These are phyloP conservation scores for Candida hispaniensis DNA, from an alignment of 805 yeast species.

Conservation along the genomic window DNA sequence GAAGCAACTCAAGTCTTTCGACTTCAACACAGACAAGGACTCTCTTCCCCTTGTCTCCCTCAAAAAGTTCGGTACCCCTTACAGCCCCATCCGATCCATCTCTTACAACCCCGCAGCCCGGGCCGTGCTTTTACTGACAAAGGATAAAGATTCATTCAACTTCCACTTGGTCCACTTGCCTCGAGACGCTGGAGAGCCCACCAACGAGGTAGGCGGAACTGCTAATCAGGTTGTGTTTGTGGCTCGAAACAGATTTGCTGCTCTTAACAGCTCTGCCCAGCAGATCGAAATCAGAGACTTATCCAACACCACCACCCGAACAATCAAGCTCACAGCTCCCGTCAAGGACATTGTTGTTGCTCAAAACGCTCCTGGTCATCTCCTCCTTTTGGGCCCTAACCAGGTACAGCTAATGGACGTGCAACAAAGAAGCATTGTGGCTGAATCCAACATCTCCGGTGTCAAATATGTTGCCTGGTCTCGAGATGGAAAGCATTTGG, in stretches of 20 bases:
- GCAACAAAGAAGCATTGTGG: constrained; percentile 74
- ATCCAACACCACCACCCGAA: constrained; percentile 69
- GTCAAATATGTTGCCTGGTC: constrained; percentile 90
- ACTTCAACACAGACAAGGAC: constrained; percentile 50
- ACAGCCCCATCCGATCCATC: constrained; percentile 75
- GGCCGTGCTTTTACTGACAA: constrained; percentile 71
- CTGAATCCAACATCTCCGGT: constrained; percentile 57
- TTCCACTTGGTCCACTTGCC: constrained; percentile 74
- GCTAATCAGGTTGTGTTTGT: constrained; percentile 84
- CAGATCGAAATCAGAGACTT: constrained; percentile 76
- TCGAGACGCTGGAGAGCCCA: constrained; percentile 84
- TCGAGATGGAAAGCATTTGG: constrained; percentile 73
- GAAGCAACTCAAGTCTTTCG: constrained; percentile 75
- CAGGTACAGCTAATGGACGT: constrained; percentile 79
- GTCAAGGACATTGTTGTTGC: constrained; percentile 55
- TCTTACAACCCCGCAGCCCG: constrained; percentile 91
- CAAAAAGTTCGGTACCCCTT: constrained; percentile 72
- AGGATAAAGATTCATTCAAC: constrained; percentile 42
- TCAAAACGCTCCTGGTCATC: constrained; percentile 69
- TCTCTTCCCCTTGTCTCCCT: constrained; percentile 73
- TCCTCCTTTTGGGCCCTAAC: constrained; percentile 60
- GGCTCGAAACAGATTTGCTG: constrained; percentile 89
- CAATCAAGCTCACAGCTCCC: constrained; percentile 44
- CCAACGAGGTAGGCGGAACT: constrained; percentile 64
- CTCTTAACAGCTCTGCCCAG: constrained; percentile 52